Percentiles rank a stretch among this genome's conserved stretches.
phyloP scores from a whole-genome alignment of 129 eudicot genomes.

The Oenanthe sinensis region DNA sequence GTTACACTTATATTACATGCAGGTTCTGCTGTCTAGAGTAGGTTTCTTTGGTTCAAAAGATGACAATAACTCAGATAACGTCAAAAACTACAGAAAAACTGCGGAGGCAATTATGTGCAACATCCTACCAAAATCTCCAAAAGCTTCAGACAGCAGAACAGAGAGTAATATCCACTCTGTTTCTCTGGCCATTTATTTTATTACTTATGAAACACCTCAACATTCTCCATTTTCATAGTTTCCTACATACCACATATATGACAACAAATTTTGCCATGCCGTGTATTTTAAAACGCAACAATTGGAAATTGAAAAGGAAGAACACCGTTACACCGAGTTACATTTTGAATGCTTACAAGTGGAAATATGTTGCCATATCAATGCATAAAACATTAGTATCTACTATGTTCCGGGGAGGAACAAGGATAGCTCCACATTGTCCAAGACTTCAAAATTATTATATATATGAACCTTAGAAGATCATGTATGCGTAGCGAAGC shows the following conservation, averaged over 20 bases:
- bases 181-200: neutral
- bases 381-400: neutral
- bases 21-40: constrained; percentile 89
- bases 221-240: neutral
- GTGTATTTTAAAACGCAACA: neutral
- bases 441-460: neutral
- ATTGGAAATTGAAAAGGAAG: neutral
- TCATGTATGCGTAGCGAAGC: neutral
- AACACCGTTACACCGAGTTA: neutral
- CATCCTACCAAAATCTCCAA: constrained; percentile 87
- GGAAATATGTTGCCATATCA: neutral
- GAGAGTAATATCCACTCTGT: constrained; percentile 32
- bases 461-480: neutral
- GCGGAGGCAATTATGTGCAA: constrained; percentile 98
- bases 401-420: neutral
- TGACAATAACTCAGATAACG: constrained; percentile 35
- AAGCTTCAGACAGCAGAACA: constrained; percentile 90
- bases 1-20: constrained; percentile 8
- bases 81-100: constrained; percentile 57
- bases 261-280: neutral
- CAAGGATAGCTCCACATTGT: neutral
- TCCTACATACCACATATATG: neutral
- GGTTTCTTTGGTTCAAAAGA: constrained; percentile 60
- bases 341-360: neutral
- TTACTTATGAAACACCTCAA: neutral